phyloP scores from a whole-genome alignment of 176 grass and related monocot genomes.

The Aechmea fasciata region DNA sequence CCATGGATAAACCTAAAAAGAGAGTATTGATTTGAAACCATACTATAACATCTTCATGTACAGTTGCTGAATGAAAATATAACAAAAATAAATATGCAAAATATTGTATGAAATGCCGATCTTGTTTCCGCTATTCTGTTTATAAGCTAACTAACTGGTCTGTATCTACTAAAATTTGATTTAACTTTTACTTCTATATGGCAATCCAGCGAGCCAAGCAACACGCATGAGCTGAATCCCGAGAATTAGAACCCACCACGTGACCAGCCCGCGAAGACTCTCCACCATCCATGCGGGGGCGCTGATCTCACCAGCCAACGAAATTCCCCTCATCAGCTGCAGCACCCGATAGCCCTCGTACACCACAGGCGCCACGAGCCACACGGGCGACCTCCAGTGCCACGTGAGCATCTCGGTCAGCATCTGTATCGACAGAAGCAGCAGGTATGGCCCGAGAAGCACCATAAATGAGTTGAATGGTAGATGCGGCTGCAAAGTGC shows the following conservation, averaged over 20 bases:
- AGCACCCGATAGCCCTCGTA: slow-evolving; percentile 81
- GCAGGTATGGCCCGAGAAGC: slow-evolving; percentile 66
- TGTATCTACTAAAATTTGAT: neutral
- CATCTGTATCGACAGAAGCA: slow-evolving; percentile 70
- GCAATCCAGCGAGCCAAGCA: slow-evolving; percentile 73
- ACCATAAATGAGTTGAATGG: slow-evolving; percentile 58
- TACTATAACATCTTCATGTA: too few species aligned
- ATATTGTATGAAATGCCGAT: too few species aligned
- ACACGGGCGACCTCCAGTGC: slow-evolving; percentile 86
- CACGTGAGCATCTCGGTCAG: slow-evolving; percentile 84
- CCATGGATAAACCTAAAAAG: too few species aligned
- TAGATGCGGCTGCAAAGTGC: slow-evolving; percentile 49
- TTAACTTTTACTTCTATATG: slow-evolving; percentile 24
- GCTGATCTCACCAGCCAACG: slow-evolving; percentile 53
- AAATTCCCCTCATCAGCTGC: slow-evolving; percentile 85
- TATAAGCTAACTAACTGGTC: neutral
- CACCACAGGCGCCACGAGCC: slow-evolving; percentile 77
- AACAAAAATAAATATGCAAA: too few species aligned
- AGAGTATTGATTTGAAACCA: too few species aligned
- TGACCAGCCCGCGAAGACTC: slow-evolving; percentile 67
- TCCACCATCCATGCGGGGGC: slow-evolving; percentile 78
- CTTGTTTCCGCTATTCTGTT: too few species aligned
- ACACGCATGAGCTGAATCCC: slow-evolving; percentile 85
- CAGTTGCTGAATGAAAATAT: too few species aligned
- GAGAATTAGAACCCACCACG: slow-evolving; percentile 91